Percentiles rank a stretch among this genome's conserved stretches.
Conservation (phyloP, 495 filamentous ascomycete genomes). For the Articulospora tetracladia region DNA sequence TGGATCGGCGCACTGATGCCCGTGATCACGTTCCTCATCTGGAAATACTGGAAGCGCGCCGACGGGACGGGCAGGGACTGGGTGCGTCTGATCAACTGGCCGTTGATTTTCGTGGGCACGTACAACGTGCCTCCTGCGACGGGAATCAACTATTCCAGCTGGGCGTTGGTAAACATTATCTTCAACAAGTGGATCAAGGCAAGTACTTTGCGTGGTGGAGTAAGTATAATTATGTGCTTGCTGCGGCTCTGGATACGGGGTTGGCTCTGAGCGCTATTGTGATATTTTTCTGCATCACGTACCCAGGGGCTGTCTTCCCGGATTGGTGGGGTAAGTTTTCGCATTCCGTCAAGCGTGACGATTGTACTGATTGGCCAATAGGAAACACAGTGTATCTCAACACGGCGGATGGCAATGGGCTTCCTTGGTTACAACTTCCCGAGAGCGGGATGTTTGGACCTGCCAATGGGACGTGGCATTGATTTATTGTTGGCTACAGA, state of each 20-base stretch:
- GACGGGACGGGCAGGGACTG: slow-evolving; percentile 44
- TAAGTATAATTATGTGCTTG: slow-evolving; percentile 64
- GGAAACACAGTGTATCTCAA: slow-evolving; percentile 31
- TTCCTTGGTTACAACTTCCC: slow-evolving; percentile 23
- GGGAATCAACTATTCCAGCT: slow-evolving; percentile 61
- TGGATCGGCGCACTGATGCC: slow-evolving; percentile 53
- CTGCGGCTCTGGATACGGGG: slow-evolving; percentile 51
- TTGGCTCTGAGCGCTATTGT: slow-evolving; percentile 38
- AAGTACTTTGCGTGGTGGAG: slow-evolving; percentile 62
- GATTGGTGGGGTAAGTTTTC: slow-evolving; percentile 41
- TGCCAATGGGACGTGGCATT: slow-evolving; percentile 34
- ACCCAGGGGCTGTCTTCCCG: slow-evolving; percentile 37
- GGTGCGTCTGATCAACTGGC: slow-evolving; percentile 43
- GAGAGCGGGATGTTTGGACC: slow-evolving; percentile 30
- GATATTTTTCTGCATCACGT: slow-evolving; percentile 42
- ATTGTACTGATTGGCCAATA: too few relatives aligned
- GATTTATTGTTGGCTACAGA: not conserved
- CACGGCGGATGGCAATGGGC: slow-evolving; percentile 34
- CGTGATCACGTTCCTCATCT: slow-evolving; percentile 34
- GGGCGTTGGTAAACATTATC: slow-evolving; percentile 45
- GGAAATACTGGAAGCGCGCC: slow-evolving; percentile 51
- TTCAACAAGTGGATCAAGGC: slow-evolving; percentile 58
- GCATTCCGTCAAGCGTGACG: too few relatives aligned
- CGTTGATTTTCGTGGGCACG: slow-evolving; percentile 65
- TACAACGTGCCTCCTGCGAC: slow-evolving; percentile 61